phyloP scores from a whole-genome alignment of 108 stramenopile genomes.

The Fistulifera solaris region DNA sequence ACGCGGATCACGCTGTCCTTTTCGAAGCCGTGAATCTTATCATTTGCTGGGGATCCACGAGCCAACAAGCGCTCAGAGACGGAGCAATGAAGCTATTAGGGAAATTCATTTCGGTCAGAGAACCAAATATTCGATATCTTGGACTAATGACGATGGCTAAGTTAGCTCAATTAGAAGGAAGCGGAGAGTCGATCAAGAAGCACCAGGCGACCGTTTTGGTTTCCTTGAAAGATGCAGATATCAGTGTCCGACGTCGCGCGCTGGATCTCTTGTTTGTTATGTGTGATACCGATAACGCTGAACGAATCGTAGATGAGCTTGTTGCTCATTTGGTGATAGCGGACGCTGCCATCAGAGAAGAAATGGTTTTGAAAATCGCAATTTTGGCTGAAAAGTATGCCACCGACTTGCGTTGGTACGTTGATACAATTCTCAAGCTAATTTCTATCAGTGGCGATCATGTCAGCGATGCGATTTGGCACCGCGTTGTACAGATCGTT shows the following conservation, averaged over 20 bases:
- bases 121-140: slow-evolving; percentile 95
- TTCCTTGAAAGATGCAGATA: slow-evolving; percentile 93
- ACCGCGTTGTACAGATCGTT: slow-evolving; percentile 97
- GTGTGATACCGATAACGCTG: slow-evolving; percentile 91
- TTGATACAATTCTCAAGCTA: slow-evolving; percentile 93
- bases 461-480: slow-evolving; percentile 96
- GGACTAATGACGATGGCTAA: slow-evolving; percentile 92
- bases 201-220: slow-evolving; percentile 89
- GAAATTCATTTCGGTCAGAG: slow-evolving; percentile 90
- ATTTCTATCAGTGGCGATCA: slow-evolving; percentile 91
- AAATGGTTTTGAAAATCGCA: slow-evolving; percentile 98
- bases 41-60: slow-evolving; percentile 78
- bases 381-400: slow-evolving; percentile 97
- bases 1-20: slow-evolving; percentile 92
- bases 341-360: slow-evolving; percentile 89
- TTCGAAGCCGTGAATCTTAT: slow-evolving; percentile 96
- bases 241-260: slow-evolving; percentile 88
- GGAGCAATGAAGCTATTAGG: slow-evolving; percentile 89
- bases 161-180: slow-evolving; percentile 85
- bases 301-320: slow-evolving; percentile 89
- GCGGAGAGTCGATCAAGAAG: slow-evolving; percentile 71
- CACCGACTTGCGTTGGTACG: slow-evolving; percentile 92
- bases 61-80: slow-evolving; percentile 60
- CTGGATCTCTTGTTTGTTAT: slow-evolving; percentile 95
- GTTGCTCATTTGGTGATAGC: slow-evolving; percentile 83